phyloP scores from a whole-genome alignment of 225 moss, liverwort and hornwort genomes.

The Polytrichum commune region DNA sequence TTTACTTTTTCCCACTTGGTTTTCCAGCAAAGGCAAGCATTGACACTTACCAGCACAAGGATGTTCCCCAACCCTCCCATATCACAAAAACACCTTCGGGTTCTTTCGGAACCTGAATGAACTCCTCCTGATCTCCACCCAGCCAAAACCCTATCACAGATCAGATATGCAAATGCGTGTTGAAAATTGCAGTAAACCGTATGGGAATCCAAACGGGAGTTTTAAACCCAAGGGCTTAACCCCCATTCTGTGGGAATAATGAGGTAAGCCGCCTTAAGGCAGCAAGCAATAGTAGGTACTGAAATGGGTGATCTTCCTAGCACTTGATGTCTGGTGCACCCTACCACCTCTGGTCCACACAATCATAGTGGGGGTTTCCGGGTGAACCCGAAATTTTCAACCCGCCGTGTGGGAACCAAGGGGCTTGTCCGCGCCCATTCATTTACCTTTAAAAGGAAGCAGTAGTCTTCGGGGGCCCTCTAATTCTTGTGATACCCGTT shows the following conservation, averaged over 20 bases:
- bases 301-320: not conserved
- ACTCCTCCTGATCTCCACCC: conserved; percentile 58
- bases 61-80: conserved; percentile 99
- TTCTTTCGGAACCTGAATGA: conserved; percentile 51
- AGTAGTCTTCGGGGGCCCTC: not conserved
- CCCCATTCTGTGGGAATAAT: no score
- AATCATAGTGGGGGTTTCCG: no score
- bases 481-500: not conserved
- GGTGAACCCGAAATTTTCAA: no score
- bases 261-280: not conserved
- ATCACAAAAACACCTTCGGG: conserved; percentile 46
- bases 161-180: not conserved
- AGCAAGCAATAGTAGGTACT: not conserved
- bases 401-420: no score
- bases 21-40: no score
- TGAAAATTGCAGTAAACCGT: not conserved
- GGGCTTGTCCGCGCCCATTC: no score
- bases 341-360: no score
- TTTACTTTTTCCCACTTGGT: no score
- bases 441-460: no score
- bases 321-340: no score
- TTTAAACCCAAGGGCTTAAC: no score
- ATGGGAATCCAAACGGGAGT: not conserved
- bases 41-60: conserved; percentile 75
- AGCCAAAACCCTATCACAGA: not conserved